Percentiles rank a stretch among this genome's conserved stretches.
phyloP scores from a whole-genome alignment of 345 rosid genomes.

The Dovyalis caffra region DNA sequence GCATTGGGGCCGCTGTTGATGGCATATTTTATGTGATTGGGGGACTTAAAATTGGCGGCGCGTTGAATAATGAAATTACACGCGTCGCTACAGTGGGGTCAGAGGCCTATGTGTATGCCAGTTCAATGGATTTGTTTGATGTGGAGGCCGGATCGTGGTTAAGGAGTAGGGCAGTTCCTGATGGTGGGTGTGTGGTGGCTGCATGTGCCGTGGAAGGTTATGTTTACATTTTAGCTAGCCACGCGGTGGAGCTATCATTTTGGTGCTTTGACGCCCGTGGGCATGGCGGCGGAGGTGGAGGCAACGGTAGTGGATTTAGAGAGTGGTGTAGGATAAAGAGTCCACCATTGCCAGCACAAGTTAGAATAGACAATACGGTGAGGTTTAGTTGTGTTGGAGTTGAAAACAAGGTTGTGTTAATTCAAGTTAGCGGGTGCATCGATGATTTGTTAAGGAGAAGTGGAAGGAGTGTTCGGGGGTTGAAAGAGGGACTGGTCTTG shows the following conservation, averaged over 20 bases:
- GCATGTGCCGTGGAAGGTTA: constrained; percentile 68
- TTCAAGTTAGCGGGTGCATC: constrained; percentile 74
- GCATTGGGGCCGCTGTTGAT: constrained; percentile 73
- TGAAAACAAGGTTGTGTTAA: constrained; percentile 65
- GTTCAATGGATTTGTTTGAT: constrained; percentile 87
- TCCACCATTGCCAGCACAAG: constrained; percentile 77
- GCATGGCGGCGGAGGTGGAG: neutral
- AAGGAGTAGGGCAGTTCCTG: constrained; percentile 73
- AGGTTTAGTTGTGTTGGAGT: constrained; percentile 73
- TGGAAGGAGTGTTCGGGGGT: constrained; percentile 60
- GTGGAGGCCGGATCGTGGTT: constrained; percentile 67
- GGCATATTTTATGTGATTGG: constrained; percentile 88
- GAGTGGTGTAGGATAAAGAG: constrained; percentile 74
- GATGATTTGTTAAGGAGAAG: constrained; percentile 79
- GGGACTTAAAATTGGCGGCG: constrained; percentile 65
- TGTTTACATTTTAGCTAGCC: constrained; percentile 67
- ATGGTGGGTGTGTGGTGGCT: constrained; percentile 90
- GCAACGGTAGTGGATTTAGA: constrained; percentile 45
- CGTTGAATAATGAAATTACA: constrained; percentile 26
- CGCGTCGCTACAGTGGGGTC: constrained; percentile 38
- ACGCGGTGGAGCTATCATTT: constrained; percentile 88
- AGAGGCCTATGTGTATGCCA: constrained; percentile 67
- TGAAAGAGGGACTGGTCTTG: constrained; percentile 62
- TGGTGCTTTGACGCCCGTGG: constrained; percentile 75
- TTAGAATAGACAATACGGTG: constrained; percentile 65